Evolutionary conservation across 2,329 filamentous ascomycete genomes (phyloP), one percentile per base, ranked within the genome.

Genomic region (Talaromyces sp.): DNA sequence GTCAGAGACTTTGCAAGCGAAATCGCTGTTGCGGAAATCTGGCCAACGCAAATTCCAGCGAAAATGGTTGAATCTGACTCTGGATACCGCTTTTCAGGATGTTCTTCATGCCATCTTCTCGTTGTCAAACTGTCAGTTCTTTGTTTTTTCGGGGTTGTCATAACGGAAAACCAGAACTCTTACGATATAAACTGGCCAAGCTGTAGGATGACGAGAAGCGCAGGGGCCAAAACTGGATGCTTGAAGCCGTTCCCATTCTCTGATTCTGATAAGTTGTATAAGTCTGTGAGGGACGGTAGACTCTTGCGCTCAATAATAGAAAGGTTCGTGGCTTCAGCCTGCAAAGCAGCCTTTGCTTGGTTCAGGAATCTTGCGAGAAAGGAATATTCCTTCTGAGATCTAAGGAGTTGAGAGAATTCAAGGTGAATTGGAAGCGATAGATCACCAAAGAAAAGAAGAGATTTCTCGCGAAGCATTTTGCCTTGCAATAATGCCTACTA

Each of bases 21-120:
- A 52, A 62, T 54, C 4, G 49, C 60, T 27, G 60, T 35, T 27
- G 60, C 60, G 3, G 60, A 39, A 19, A 62, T 24, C n/a, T 39
- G 45, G 11, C 60, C 60, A 39, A 54, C 50, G 33, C 60, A 52
- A 43, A 62, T 52, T 3, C 60, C 60, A 31, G 11, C 24, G 22
- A 60, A 43, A 16, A 35, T 24, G 22, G 58, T 60, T 45, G n/a
- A 43, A 27, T 39, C 43, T 31, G 57, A 27, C 22, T 41, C 43
- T 8, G 57, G 57, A 13, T 60, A 60, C 9, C 43, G 19, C 16
- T 24, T 47, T n/a, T 47, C 43, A 19, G 43, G 43, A 19, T 47
- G 43, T 19, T 13, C 43, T 47, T 47, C 43, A 22, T 47, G 19
- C 43, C 43, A 24, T 47, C 43, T 47, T 9, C n/a, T 47, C 11